Percentiles rank a stretch among this genome's conserved stretches.
Conservation (phyloP, 2,329 filamentous ascomycete species). For the Davidsoniella virescens region DNA sequence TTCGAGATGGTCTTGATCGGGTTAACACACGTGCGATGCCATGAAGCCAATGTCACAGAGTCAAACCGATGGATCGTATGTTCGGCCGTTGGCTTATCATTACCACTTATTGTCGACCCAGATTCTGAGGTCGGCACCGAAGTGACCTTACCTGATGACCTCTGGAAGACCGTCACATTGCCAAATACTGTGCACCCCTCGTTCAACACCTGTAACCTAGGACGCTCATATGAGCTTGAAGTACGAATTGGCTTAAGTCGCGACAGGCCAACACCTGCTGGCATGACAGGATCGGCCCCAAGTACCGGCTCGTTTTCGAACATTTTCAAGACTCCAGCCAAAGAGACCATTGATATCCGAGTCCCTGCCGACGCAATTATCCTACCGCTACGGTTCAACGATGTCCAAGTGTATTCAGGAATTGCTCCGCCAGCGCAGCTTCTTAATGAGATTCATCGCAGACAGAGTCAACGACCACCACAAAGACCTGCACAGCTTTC, state of each 20-base stretch:
- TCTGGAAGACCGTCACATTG: conserved; percentile 58
- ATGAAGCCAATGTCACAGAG: conserved; percentile 57
- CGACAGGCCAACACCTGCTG: conserved; percentile 30
- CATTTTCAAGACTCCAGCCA: conserved; percentile 4
- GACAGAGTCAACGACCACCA: not conserved
- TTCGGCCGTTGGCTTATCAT: conserved; percentile 52
- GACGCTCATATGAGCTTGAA: conserved; percentile 68
- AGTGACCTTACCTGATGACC: conserved; percentile 46
- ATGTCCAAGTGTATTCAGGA: conserved; percentile 69
- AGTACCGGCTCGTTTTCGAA: not conserved
- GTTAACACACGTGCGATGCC: conserved; percentile 62
- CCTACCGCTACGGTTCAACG: conserved; percentile 60
- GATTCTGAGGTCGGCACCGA: conserved; percentile 48
- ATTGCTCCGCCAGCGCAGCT: conserved; percentile 67
- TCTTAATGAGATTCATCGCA: conserved; percentile 22
- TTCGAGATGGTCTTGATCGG: conserved; percentile 71
- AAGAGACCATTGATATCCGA: conserved; percentile 17
- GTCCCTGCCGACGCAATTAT: conserved; percentile 51
- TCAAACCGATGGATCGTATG: conserved; percentile 59
- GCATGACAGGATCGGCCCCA: not conserved
- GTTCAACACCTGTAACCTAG: conserved; percentile 79
- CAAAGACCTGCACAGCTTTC: not conserved
- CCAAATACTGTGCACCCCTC: conserved; percentile 78
- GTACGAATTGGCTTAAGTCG: conserved; percentile 64
- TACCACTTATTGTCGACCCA: conserved; percentile 44